Conservation (phyloP, 2,329 filamentous ascomycete genomes). For the Cordyceps cateniannulata region DNA sequence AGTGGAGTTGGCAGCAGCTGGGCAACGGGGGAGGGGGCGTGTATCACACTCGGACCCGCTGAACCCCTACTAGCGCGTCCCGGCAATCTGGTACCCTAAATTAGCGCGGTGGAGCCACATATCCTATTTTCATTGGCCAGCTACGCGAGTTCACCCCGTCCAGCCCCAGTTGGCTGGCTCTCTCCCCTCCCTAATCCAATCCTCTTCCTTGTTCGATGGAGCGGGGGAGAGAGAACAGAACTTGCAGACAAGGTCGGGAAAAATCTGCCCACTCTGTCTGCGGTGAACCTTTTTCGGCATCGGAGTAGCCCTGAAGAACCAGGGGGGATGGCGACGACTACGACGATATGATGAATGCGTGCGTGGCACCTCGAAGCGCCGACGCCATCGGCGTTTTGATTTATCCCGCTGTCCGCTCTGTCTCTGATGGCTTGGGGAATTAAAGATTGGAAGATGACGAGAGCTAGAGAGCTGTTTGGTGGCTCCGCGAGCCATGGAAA, state of each 20-base stretch:
- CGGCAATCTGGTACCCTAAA: conserved; percentile 31
- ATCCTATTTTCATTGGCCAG: conserved; percentile 22
- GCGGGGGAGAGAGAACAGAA: neutral
- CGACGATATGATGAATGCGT: neutral
- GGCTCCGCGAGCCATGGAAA: too few species aligned
- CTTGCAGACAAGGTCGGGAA: neutral
- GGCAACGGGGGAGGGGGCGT: conserved; percentile 2
- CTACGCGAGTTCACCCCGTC: neutral
- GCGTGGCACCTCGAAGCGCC: neutral
- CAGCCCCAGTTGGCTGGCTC: neutral
- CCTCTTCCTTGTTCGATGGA: neutral
- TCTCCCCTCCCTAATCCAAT: neutral
- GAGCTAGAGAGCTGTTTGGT: too few species aligned
- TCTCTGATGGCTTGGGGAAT: neutral
- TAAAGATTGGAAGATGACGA: too few species aligned
- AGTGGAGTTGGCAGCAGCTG: neutral
- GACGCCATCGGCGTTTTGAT: neutral
- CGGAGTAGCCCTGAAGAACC: neutral
- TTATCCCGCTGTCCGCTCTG: neutral
- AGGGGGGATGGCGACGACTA: too few species aligned
- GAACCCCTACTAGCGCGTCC: conserved; percentile 26
- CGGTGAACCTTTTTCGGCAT: neutral
- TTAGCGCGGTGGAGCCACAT: conserved; percentile 17
- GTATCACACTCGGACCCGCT: neutral
- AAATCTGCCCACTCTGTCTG: neutral